Conservation (phyloP, 2,329 filamentous ascomycete species). For the Fusarium sp. region DNA sequence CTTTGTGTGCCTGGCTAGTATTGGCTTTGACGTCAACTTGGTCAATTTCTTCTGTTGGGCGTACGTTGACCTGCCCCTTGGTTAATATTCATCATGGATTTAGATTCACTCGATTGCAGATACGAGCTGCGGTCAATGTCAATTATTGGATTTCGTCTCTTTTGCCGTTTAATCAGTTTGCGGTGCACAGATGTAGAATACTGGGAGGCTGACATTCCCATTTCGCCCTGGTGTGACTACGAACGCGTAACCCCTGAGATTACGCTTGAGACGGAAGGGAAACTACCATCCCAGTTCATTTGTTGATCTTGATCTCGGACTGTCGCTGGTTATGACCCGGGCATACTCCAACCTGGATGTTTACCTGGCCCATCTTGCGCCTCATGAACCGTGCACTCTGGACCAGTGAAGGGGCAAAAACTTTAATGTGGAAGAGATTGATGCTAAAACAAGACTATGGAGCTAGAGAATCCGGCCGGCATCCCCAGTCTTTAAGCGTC, state of each 20-base stretch:
- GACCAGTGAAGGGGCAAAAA: background rate
- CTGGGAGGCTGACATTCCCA: background rate
- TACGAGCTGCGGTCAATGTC: background rate
- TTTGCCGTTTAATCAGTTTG: background rate
- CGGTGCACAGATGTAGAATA: background rate
- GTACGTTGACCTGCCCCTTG: background rate
- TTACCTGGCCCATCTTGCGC: background rate
- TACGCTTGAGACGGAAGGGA: too few species aligned
- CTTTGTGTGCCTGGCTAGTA: background rate
- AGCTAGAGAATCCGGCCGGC: background rate
- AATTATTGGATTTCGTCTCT: background rate
- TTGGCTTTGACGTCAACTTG: background rate
- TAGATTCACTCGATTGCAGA: background rate
- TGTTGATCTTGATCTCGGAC: too few species aligned
- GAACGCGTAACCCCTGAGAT: background rate
- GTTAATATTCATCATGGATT: background rate
- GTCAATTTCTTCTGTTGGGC: background rate
- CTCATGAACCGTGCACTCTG: background rate
- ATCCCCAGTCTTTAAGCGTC: background rate
- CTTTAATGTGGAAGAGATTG: background rate
- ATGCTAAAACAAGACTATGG: background rate
- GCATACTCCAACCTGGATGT: background rate
- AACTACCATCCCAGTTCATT: too few species aligned
- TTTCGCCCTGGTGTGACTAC: background rate
- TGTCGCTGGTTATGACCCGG: background rate